A percentile compares a stretch with the other conserved stretches of the same genome.
phyloP scores from a whole-genome alignment of 306 rosid species.

The Purshia tridentata region DNA sequence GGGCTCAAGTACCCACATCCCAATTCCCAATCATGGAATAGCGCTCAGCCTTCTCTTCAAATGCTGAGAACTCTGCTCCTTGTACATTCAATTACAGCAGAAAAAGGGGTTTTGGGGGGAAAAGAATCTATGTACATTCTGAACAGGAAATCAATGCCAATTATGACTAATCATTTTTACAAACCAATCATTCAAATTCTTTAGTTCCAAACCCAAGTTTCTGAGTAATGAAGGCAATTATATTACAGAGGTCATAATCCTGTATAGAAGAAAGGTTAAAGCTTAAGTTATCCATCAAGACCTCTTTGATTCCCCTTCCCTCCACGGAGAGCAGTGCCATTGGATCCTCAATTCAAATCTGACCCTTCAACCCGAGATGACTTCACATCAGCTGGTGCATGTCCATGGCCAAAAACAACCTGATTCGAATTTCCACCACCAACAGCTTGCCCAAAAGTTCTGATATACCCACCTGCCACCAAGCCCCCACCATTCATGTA shows the following conservation, averaged over 20 bases:
- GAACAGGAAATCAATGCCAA: not conserved
- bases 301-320: constrained; percentile 18
- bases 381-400: constrained; percentile 27
- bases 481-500: constrained; percentile 40
- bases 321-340: constrained; percentile 38
- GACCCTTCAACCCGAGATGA: constrained; percentile 30
- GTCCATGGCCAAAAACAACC: constrained; percentile 31
- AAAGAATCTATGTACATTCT: not conserved
- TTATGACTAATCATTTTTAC: not conserved
- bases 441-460: constrained; percentile 30
- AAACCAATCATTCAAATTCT: constrained; percentile 8
- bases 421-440: constrained; percentile 37
- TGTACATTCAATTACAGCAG: not conserved
- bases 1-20: no score
- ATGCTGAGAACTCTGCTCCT: no score
- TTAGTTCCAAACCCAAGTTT: constrained; percentile 2
- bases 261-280: constrained; percentile 10
- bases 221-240: constrained; percentile 19
- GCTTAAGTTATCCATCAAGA: constrained; percentile 24
- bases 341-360: constrained; percentile 34
- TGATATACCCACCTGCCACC: constrained; percentile 35
- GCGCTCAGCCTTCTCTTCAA: no score
- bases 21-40: no score
- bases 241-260: constrained; percentile 47
- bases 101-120: not conserved